Base-by-base conservation (phyloP, 1,284 basidiomycete genomes). In the Thecaphora frezii region DNA sequence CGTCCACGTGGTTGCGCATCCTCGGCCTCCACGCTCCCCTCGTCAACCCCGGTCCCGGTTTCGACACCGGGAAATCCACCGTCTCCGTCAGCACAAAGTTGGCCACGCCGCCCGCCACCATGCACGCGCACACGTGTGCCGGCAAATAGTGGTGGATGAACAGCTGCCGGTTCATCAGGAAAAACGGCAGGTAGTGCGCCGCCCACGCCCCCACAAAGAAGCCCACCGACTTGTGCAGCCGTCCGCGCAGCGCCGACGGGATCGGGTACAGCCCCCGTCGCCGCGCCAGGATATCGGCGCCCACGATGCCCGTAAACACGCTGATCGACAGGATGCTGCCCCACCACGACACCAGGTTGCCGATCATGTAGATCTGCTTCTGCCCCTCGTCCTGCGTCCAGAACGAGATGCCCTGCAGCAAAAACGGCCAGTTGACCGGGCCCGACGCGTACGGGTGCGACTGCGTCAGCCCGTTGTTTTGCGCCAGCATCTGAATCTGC, bases 371-470 rank as follows among this genome's bases (percentile, higher is more conserved):
- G 52, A 99, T 92, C 81, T 99, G 96, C 80, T 90, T 88, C 74
- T 90, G 87, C 18, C 84, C 83, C 14, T 88, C 86, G 63, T 84
- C 87, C 71, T 65, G 58, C 1, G 94, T 97, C 96, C 96, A 99
- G 85, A 98, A 98, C 73, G 90, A 93, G 81, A 99, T 97, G 46
- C 96, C 96, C 60, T 84, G 89, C 30, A 97, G 81, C 45, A 93
- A 84, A 86, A 98, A 97, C 1, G 96, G 96, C 96, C 96, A 99
- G 78, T 96, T 93, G 81, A 97, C 88, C 1, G 96, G 93, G 14
- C 85, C 85, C 56, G 89, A 90, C 1, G 93, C 93, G 78, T 98
- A 99, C 38, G 96, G 96, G 79, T 99, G 96, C 13, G 88, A 89
- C 19, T 91, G 88, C 22, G 92, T 97, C 52, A 99, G 83, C 18